A percentile compares a stretch with the other conserved stretches of the same genome.
Conservation (phyloP, 768 basidiomycete species). For the Neoboletus subvelutipes region DNA sequence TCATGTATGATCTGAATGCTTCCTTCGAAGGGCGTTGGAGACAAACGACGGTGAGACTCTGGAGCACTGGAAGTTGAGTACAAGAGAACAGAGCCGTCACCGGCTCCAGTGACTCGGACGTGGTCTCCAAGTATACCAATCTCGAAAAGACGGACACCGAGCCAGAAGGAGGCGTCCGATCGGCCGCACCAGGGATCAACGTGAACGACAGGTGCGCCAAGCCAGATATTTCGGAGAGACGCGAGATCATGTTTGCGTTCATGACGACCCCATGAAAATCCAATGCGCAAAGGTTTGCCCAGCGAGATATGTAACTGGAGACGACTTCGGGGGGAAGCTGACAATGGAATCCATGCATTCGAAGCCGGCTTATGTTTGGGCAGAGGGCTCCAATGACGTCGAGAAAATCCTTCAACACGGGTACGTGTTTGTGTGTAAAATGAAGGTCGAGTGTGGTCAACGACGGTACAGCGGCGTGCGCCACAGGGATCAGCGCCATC, state of each 20-base stretch:
- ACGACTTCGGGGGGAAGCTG: neutral
- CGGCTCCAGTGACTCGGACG: neutral
- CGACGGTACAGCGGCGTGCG: neutral
- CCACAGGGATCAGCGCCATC: neutral
- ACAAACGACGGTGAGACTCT: neutral
- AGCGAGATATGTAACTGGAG: neutral
- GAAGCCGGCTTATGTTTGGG: neutral
- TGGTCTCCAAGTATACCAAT: neutral
- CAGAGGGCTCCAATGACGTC: neutral
- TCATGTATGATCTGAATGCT: neutral
- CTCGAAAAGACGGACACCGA: neutral
- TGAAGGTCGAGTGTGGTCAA: neutral
- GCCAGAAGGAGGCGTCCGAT: neutral
- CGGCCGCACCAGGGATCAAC: neutral
- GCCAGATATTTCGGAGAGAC: neutral
- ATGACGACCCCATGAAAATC: neutral
- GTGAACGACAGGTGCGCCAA: neutral
- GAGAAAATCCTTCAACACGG: neutral
- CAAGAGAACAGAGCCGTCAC: neutral
- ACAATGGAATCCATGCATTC: neutral
- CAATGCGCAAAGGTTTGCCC: neutral
- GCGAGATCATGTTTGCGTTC: neutral
- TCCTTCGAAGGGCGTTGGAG: neutral
- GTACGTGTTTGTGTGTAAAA: neutral
- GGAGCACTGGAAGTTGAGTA: neutral